Percentiles rank a stretch among this genome's conserved stretches.
These are phyloP conservation scores for Mariannaea sp. DNA, from an alignment of 2,329 filamentous ascomycete species.

Conservation along the genomic window DNA sequence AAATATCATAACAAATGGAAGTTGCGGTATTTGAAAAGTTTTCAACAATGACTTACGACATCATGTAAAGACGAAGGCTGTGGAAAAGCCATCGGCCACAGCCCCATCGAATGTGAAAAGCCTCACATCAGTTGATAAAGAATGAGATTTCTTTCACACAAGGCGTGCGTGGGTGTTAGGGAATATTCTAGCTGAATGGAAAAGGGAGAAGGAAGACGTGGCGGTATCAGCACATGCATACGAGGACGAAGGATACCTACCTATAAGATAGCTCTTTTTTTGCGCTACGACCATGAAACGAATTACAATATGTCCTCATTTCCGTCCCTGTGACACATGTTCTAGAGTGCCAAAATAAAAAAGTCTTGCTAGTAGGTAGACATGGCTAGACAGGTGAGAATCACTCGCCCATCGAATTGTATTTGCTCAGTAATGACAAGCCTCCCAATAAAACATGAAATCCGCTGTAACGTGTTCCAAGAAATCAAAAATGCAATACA, in stretches of 20 bases:
- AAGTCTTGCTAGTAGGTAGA: neutral
- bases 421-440: neutral
- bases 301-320: neutral
- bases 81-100: neutral
- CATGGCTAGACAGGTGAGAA: too few species aligned
- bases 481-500: neutral
- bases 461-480: neutral
- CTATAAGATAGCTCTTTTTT: too few species aligned
- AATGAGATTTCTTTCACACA: neutral
- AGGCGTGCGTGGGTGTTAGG: conserved; percentile 1
- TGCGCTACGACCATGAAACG: too few species aligned
- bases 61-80: neutral
- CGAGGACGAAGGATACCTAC: too few species aligned
- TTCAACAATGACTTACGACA: neutral
- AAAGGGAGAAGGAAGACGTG: neutral
- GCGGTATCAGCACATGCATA: too few species aligned
- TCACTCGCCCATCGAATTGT: too few species aligned
- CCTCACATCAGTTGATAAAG: neutral
- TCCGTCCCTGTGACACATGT: neutral
- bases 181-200: neutral
- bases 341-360: neutral
- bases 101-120: neutral
- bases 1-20: neutral
- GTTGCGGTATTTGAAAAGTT: neutral
- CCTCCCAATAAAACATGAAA: too few species aligned